phyloP scores from a whole-genome alignment of 2,329 filamentous ascomycete genomes.

The Gaeumannomyces tritici region DNA sequence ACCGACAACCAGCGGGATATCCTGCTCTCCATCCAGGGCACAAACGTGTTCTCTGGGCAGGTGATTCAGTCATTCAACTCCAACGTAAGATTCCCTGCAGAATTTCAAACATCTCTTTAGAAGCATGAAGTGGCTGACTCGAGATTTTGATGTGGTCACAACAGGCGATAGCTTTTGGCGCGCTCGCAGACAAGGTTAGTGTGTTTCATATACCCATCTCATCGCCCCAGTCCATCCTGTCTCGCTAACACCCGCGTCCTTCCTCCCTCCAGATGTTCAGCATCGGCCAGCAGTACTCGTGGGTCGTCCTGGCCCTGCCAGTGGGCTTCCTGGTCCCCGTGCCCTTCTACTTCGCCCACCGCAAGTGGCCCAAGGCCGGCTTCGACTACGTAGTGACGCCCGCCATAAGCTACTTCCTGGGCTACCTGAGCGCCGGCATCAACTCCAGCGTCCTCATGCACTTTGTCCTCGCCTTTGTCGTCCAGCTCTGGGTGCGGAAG shows the following conservation, averaged over 20 bases:
- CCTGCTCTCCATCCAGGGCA: constrained; percentile 24
- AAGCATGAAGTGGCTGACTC: not conserved
- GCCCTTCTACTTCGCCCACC: constrained; percentile 21
- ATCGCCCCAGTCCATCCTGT: not conserved
- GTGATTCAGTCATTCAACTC: constrained; percentile 26
- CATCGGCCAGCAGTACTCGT: constrained; percentile 21
- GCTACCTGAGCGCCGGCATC: constrained; percentile 19
- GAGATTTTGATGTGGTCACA: constrained; percentile 3
- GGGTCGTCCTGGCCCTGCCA: constrained; percentile 23
- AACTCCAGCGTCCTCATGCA: constrained; percentile 20
- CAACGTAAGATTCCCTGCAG: constrained; percentile 1
- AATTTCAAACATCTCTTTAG: not conserved
- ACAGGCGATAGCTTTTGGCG: constrained; percentile 17
- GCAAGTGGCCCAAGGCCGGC: constrained; percentile 14
- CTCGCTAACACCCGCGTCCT: not conserved
- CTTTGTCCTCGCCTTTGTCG: constrained; percentile 17
- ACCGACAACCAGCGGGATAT: constrained; percentile 24
- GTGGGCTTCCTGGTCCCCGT: constrained; percentile 26
- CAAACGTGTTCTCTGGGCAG: constrained; percentile 28
- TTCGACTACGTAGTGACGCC: constrained; percentile 20
- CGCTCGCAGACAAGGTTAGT: constrained; percentile 5
- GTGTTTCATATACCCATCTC: too few species aligned
- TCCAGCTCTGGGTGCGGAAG: constrained; percentile 24
- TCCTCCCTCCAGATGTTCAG: constrained; percentile 24
- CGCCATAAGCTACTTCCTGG: constrained; percentile 16